phyloP scores from a whole-genome alignment of 2,329 filamentous ascomycete genomes.

The Rhinocladiella mackenziei region DNA sequence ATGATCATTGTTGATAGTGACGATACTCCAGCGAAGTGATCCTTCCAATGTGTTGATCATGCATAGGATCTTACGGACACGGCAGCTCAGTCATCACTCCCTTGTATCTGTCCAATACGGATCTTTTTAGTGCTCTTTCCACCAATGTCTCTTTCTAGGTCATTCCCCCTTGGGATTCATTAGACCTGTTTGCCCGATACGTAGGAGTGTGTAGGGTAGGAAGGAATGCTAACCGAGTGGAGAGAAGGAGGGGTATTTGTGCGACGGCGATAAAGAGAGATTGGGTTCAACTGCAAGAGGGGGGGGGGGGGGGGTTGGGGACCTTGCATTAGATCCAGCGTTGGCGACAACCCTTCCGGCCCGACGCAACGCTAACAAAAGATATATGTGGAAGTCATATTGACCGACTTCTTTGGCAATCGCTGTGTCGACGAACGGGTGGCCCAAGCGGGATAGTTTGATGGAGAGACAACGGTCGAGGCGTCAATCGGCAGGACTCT shows the following conservation, averaged over 20 bases:
- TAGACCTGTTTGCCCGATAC: too few species aligned
- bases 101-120: too few species aligned
- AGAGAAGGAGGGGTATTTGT: neutral
- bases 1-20: too few species aligned
- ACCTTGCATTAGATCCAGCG: conserved; percentile 7
- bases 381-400: too few species aligned
- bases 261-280: too few species aligned
- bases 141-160: neutral
- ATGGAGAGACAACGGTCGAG: neutral
- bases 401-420: neutral
- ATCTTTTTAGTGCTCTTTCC: neutral
- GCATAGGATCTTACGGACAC: neutral
- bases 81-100: neutral
- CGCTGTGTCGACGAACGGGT: conserved; percentile 2
- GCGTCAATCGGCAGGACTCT: neutral
- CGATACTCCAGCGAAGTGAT: too few species aligned
- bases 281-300: too few species aligned
- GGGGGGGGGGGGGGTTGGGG: neutral
- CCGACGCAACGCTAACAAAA: neutral
- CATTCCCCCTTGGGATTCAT: too few species aligned
- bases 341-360: neutral
- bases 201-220: too few species aligned
- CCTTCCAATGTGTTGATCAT: too few species aligned
- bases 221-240: too few species aligned
- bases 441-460: neutral